phyloP scores from a whole-genome alignment of 345 rosid genomes.

The Litchi chinensis region DNA sequence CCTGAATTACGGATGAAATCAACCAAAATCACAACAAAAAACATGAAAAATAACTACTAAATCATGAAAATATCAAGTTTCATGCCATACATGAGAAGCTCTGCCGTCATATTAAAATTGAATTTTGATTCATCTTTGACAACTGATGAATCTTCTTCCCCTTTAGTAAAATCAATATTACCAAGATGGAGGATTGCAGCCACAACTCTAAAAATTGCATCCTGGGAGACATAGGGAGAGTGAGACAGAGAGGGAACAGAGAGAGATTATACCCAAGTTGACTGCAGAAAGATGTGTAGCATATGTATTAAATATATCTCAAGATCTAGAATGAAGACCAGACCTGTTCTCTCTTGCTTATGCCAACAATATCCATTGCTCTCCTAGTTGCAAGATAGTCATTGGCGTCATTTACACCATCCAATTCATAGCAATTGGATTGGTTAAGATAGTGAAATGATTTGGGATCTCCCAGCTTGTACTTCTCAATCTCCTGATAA shows the following conservation, averaged over 20 bases:
- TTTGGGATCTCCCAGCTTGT: constrained; percentile 78
- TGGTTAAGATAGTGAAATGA: constrained; percentile 96
- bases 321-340: constrained; percentile 20
- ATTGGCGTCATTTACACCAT: constrained; percentile 68
- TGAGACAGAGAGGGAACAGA: constrained; percentile 3
- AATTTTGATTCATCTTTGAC: constrained; percentile 63
- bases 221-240: constrained; percentile 39
- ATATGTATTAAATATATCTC: constrained; percentile 14
- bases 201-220: constrained; percentile 77
- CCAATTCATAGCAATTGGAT: constrained; percentile 79
- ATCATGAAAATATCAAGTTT: constrained; percentile 20
- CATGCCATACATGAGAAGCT: constrained; percentile 66
- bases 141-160: constrained; percentile 70
- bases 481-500: constrained; percentile 75
- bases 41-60: constrained; percentile 18
- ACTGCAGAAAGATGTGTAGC: constrained; percentile 11
- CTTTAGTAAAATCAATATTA: constrained; percentile 66
- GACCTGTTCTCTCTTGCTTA: constrained; percentile 79
- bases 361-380: constrained; percentile 92
- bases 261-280: constrained; percentile 5
- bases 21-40: constrained; percentile 3
- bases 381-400: constrained; percentile 78
- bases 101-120: constrained; percentile 79
- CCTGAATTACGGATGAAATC: constrained; percentile 45
- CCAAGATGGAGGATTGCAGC: constrained; percentile 97